phyloP scores from a whole-genome alignment of 176 grass and related monocot genomes.

The Oropetium thomaeum region DNA sequence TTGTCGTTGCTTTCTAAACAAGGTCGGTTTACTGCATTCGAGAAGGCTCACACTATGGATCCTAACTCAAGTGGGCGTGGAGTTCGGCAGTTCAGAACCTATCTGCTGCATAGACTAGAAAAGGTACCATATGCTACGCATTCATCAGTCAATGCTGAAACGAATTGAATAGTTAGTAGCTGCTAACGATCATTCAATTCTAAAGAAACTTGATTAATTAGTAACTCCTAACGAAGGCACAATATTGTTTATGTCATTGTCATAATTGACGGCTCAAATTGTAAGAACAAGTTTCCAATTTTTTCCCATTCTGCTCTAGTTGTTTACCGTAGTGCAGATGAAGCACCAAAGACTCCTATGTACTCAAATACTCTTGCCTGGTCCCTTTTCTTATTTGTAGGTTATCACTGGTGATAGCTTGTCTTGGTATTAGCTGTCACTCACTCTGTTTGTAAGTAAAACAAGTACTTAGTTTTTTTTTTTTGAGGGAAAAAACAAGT shows the following conservation, averaged over 20 bases:
- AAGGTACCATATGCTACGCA: slow-evolving; percentile 50
- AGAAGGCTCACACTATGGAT: slow-evolving; percentile 78
- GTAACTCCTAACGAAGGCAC: not conserved
- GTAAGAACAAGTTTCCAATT: not conserved
- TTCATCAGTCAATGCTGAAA: not conserved
- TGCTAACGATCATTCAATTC: no score
- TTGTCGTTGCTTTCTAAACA: not conserved
- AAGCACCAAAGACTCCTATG: not conserved
- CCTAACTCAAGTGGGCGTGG: slow-evolving; percentile 60
- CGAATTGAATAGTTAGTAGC: not conserved
- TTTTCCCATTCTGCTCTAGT: not conserved
- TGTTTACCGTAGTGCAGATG: not conserved
- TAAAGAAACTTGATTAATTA: no score
- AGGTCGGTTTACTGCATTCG: slow-evolving; percentile 92
- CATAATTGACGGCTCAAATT: not conserved
- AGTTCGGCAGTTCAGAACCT: slow-evolving; percentile 91
- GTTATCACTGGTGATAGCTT: not conserved
- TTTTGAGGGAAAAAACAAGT: no score
- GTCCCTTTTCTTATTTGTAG: not conserved
- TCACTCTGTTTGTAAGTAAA: not conserved
- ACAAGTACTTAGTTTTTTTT: not conserved
- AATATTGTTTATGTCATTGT: not conserved
- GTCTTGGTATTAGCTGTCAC: not conserved
- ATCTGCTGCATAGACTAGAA: slow-evolving; percentile 81
- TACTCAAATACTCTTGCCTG: not conserved